Evolutionary conservation across 2,329 filamentous ascomycete genomes (phyloP).

Genomic region (Metarhizium brunneum): DNA sequence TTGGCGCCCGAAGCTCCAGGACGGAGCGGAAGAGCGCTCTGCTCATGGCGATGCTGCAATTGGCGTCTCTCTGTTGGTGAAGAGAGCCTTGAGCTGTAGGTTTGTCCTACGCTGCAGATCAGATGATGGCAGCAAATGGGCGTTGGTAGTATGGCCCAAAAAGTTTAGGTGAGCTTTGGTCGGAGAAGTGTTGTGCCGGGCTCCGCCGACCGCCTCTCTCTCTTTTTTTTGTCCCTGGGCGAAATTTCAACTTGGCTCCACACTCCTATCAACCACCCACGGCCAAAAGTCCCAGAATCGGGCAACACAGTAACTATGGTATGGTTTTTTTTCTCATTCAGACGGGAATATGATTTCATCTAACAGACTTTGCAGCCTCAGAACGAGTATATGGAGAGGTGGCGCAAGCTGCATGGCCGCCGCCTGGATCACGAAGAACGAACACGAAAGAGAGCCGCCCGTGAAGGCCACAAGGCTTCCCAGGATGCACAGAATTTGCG

Average conservation of each 20-base stretch:
- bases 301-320: slow-evolving; percentile 6
- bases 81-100: slow-evolving; percentile 8
- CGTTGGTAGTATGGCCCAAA: slow-evolving; percentile 6
- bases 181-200: slow-evolving; percentile 27
- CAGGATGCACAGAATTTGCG: slow-evolving; percentile 89
- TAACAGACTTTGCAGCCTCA: slow-evolving; percentile 50
- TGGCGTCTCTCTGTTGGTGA: background rate
- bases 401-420: slow-evolving; percentile 45
- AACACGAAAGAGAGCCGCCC: slow-evolving; percentile 73
- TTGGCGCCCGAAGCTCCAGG: slow-evolving; percentile 45
- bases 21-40: slow-evolving; percentile 54
- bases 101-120: background rate
- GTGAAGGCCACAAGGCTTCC: slow-evolving; percentile 81
- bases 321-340: background rate
- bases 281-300: background rate
- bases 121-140: slow-evolving; percentile 3
- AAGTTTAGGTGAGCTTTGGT: slow-evolving; percentile 9
- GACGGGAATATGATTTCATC: background rate
- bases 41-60: slow-evolving; percentile 34
- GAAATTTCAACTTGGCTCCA: slow-evolving; percentile 7
- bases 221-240: slow-evolving; percentile 6
- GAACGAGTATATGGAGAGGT: slow-evolving; percentile 73
- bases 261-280: background rate
- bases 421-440: slow-evolving; percentile 77
- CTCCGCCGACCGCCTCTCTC: slow-evolving; percentile 8